These are phyloP conservation scores for Asterionellopsis glacialis DNA, from an alignment of 108 stramenopile species.

Conservation along the genomic window DNA sequence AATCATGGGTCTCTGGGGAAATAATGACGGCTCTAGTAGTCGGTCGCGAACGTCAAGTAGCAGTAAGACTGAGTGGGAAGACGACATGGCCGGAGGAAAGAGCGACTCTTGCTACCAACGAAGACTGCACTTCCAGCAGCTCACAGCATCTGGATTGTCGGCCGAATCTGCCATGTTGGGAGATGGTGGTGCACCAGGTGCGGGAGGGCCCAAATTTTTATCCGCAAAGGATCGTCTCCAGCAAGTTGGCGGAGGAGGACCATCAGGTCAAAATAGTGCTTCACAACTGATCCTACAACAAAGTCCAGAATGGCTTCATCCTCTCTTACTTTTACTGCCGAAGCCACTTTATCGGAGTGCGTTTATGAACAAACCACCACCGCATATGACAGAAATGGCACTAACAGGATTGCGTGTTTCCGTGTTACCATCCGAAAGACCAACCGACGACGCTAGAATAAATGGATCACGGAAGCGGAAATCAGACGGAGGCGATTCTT, in stretches of 20 bases:
- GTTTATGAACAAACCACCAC: constrained; percentile 65
- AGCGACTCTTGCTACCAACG: constrained; percentile 72
- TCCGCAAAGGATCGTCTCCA: constrained; percentile 62
- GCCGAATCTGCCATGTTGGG: constrained; percentile 17
- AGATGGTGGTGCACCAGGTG: constrained; percentile 15
- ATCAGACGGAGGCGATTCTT: constrained; percentile 54
- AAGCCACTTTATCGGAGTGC: constrained; percentile 65
- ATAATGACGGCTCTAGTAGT: constrained; percentile 24
- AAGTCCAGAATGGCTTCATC: constrained; percentile 80
- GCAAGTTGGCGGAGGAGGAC: constrained; percentile 16
- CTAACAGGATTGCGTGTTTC: constrained; percentile 55
- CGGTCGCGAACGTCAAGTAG: not conserved
- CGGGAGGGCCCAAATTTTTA: constrained; percentile 28
- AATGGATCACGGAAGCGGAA: constrained; percentile 20
- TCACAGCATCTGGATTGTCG: constrained; percentile 28
- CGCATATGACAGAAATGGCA: constrained; percentile 77
- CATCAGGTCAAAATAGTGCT: constrained; percentile 34
- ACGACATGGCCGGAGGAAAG: constrained; percentile 59
- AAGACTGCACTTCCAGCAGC: constrained; percentile 48
- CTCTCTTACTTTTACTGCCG: constrained; percentile 59
- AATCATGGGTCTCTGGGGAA: constrained; percentile 74
- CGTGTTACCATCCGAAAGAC: constrained; percentile 61
- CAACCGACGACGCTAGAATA: constrained; percentile 25
- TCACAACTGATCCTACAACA: constrained; percentile 58
- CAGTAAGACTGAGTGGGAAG: constrained; percentile 27